Conservation (phyloP, 257 asterid genomes). For the Solanum chilense region DNA sequence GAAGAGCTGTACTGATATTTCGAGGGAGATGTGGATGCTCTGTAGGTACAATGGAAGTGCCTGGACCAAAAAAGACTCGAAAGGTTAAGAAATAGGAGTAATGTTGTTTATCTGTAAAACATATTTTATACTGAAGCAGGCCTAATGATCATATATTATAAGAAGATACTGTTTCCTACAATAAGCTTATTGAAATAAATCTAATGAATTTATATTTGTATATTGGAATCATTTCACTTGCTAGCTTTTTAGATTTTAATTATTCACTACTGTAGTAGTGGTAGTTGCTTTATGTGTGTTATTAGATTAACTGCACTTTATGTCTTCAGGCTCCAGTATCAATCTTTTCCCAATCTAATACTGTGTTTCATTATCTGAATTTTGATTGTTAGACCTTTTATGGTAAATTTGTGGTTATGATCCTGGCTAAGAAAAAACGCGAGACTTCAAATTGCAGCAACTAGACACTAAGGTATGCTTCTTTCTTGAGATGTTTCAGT, state of each 20-base stretch:
- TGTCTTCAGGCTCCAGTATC: not conserved
- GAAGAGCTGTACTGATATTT: conserved; percentile 80
- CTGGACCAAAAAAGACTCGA: conserved; percentile 59
- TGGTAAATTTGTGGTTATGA: not conserved
- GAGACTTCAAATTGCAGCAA: not conserved
- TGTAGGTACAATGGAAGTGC: conserved; percentile 83
- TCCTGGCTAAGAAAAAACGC: not conserved
- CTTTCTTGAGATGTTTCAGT: not conserved
- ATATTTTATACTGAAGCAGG: not conserved
- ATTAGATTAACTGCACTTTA: not conserved
- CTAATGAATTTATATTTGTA: conserved; percentile 4
- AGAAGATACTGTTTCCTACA: not conserved
- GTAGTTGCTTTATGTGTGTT: not conserved
- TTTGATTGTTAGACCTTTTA: not conserved
- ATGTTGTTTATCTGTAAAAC: not conserved
- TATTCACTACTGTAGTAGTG: not conserved
- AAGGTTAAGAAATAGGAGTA: conserved; percentile 61
- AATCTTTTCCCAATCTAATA: not conserved
- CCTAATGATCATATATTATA: not conserved
- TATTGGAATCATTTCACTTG: not conserved
- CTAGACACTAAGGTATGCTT: not conserved
- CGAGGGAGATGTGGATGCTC: conserved; percentile 93
- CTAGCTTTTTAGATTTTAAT: conserved; percentile 5
- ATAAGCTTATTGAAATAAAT: conserved; percentile 16
- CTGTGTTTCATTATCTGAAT: not conserved